Evolutionary conservation across 192 early-diverging fungal species (phyloP).

Genomic region (Funneliformis mosseae): DNA sequence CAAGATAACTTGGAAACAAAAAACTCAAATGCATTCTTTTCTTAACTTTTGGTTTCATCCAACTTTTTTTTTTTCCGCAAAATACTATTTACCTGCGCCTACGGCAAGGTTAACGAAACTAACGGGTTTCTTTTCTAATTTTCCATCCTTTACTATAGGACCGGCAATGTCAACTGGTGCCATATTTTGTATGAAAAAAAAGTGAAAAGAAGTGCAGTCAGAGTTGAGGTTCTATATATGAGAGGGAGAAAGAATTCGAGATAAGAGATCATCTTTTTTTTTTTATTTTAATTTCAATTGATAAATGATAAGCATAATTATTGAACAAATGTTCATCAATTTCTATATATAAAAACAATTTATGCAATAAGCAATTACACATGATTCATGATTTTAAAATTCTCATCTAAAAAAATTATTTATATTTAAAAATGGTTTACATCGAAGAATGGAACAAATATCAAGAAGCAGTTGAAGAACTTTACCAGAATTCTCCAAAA

Average conservation of each 20-base stretch:
- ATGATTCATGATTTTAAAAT: neutral
- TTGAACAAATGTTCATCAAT: no score
- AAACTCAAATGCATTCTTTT: no score
- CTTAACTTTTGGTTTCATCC: neutral
- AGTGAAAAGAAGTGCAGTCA: neutral
- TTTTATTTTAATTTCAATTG: no score
- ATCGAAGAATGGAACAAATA: conserved; percentile 75
- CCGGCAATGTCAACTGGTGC: neutral
- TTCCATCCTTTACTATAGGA: neutral
- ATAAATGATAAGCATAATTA: no score
- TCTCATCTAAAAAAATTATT: no score
- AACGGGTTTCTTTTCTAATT: conserved; percentile 80
- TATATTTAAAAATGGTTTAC: conserved; percentile 65
- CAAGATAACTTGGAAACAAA: no score
- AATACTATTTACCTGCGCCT: conserved; percentile 69
- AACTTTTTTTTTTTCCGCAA: neutral
- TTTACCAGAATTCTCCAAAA: conserved; percentile 63
- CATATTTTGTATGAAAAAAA: conserved; percentile 3
- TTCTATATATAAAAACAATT: no score
- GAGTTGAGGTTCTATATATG: neutral
- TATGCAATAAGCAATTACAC: no score
- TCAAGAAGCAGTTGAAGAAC: conserved; percentile 71
- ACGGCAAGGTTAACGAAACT: conserved; percentile 85
- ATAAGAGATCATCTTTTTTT: neutral
- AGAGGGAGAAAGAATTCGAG: neutral